Evolutionary conservation across 2,329 filamentous ascomycete species (phyloP).

Genomic region (Exophiala calicioides): DNA sequence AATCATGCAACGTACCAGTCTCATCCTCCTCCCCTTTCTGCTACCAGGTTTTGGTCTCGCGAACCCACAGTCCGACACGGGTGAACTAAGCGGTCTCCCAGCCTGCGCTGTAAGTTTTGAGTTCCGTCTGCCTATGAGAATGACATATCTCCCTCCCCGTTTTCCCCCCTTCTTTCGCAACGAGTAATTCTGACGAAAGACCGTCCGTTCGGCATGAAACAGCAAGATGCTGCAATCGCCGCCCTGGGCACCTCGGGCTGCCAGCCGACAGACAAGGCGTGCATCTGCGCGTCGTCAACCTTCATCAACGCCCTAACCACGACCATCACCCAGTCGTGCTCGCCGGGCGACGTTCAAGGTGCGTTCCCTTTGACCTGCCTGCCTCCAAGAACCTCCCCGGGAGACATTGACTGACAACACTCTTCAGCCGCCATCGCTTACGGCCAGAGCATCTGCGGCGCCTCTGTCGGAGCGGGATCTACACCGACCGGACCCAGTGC

Average conservation of each 20-base stretch:
- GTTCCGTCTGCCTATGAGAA: background rate
- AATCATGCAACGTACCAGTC: slow-evolving; percentile 15
- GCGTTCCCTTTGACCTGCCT: background rate
- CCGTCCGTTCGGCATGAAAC: background rate
- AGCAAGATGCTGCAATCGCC: slow-evolving; percentile 19
- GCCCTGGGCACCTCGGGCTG: slow-evolving; percentile 21
- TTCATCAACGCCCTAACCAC: slow-evolving; percentile 24
- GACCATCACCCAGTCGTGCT: slow-evolving; percentile 19
- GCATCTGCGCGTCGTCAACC: slow-evolving; percentile 21
- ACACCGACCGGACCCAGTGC: slow-evolving; percentile 2
- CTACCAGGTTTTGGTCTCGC: slow-evolving; percentile 13
- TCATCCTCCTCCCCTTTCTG: slow-evolving; percentile 11
- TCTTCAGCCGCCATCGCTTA: slow-evolving; percentile 17
- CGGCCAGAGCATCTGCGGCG: slow-evolving; percentile 18
- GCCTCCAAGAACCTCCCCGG: background rate
- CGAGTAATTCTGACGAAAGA: background rate
- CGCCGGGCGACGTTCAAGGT: slow-evolving; percentile 19
- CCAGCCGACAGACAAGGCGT: slow-evolving; percentile 12
- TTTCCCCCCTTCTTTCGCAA: no score
- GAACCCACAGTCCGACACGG: slow-evolving; percentile 17
- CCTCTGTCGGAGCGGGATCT: slow-evolving; percentile 4
- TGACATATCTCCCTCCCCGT: background rate
- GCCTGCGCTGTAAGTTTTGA: slow-evolving; percentile 24
- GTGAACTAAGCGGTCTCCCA: slow-evolving; percentile 18
- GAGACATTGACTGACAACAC: background rate